Evolutionary conservation across 1,284 basidiomycete genomes (phyloP), one percentile per base, ranked within the genome.

Genomic region (Hypsizygus ulmarius): DNA sequence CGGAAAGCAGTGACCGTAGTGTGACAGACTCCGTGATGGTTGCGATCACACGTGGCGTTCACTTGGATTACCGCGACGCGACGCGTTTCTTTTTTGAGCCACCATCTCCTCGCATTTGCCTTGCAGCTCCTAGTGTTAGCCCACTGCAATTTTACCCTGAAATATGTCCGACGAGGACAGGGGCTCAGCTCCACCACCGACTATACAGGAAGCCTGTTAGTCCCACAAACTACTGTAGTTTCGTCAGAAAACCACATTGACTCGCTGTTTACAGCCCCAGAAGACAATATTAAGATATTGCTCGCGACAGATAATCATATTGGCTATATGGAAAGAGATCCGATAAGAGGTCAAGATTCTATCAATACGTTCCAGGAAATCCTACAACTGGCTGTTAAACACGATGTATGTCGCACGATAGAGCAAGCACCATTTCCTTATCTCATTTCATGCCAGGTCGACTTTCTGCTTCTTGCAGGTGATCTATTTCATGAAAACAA

Each of bases 401-500:
- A 93, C 54, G 85, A 97, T 56, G 93, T 92, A 59, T 59, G 84
- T 67, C 14, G 9, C 12, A 43, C 8, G 2, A 32, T 7, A 41
- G 27, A 39, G 5, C 1, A 4, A 14, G 18, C 12, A 18, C 34
- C n/a, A 4, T 43, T n/a, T 49, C 19, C 29, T 30, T 0, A n/a
- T 14, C 25, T 47, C 19, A 40, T 35, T 21, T 7, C 28, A 21
- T 9, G 28, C 18, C 55, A 93, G 90, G 94, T 96, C 43, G 94
- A 97, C 69, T 92, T 97, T 62, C 79, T 99, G 47, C 79, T 99
- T 2, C 82, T 98, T 1, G 95, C 90, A 10, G 96, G 97, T 8
- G 97, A 99, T 67, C 74, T 99, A 5, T 99, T 99, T 63, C 97
- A 99, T 65, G 97, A 99, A 62, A 99, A 99, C 66, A 82, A 93